Evolutionary conservation across 2,329 filamentous ascomycete genomes (phyloP).

Genomic region (Monilinia laxa): DNA sequence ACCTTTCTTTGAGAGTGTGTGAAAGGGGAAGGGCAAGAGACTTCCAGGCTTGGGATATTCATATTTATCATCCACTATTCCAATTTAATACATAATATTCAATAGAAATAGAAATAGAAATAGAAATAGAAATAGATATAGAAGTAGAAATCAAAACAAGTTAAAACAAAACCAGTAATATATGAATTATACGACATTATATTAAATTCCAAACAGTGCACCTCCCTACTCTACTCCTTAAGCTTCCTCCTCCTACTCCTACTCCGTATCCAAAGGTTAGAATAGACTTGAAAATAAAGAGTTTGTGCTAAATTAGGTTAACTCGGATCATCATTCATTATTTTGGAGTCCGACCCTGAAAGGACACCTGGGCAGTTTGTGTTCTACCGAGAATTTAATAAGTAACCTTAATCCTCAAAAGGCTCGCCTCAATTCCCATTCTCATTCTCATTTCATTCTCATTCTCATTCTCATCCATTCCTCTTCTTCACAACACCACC

Average conservation of each 20-base stretch:
- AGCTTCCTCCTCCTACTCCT: too few relatives aligned
- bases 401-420: conserved; percentile 18
- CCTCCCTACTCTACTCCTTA: too few relatives aligned
- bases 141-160: too few relatives aligned
- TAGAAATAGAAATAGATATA: too few relatives aligned
- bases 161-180: too few relatives aligned
- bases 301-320: conserved; percentile 14
- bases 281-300: background rate
- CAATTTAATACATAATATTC: too few relatives aligned
- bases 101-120: too few relatives aligned
- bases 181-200: too few relatives aligned
- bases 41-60: background rate
- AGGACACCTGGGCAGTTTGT: conserved; percentile 15
- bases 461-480: background rate
- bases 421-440: background rate
- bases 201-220: too few relatives aligned
- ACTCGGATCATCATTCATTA: conserved; percentile 4
- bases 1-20: too few relatives aligned
- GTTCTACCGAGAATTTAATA: conserved; percentile 19
- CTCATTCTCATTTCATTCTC: too few relatives aligned
- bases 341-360: conserved; percentile 13
- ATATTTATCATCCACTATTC: background rate
- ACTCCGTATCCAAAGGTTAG: too few relatives aligned
- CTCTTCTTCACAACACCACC: conserved; percentile 16
- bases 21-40: background rate